phyloP scores from a whole-genome alignment of 2,329 filamentous ascomycete genomes.

The Diaporthe vaccinii region DNA sequence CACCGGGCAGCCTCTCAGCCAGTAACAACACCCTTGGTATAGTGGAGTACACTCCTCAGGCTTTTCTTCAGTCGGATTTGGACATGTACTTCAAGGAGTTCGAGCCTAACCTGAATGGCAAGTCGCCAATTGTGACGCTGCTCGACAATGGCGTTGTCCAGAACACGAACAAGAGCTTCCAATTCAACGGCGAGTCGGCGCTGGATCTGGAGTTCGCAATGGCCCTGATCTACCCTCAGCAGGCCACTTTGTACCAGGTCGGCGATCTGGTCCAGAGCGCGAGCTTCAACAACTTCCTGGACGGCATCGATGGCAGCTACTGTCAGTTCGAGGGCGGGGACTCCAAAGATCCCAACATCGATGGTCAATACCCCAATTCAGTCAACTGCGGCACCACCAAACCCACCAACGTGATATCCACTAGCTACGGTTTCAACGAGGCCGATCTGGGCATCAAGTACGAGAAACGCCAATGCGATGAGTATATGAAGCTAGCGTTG shows the following conservation, averaged over 20 bases:
- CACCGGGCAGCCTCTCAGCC: conserved; percentile 51
- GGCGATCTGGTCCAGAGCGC: conserved; percentile 50
- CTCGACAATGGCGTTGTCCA: conserved; percentile 54
- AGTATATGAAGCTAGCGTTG: conserved; percentile 70
- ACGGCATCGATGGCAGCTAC: conserved; percentile 60
- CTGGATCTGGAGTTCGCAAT: conserved; percentile 59
- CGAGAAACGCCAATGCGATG: conserved; percentile 64
- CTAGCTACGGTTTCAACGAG: conserved; percentile 68
- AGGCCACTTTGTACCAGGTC: conserved; percentile 63
- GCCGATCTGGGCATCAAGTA: conserved; percentile 62
- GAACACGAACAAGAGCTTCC: conserved; percentile 52
- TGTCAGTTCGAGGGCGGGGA: conserved; percentile 60
- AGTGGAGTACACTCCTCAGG: conserved; percentile 67
- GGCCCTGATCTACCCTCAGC: conserved; percentile 64
- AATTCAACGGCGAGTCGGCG: conserved; percentile 55
- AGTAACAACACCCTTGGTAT: conserved; percentile 65
- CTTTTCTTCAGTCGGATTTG: conserved; percentile 64
- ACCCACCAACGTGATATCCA: conserved; percentile 66
- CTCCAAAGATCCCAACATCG: conserved; percentile 52
- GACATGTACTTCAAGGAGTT: conserved; percentile 63
- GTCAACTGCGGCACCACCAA: conserved; percentile 59
- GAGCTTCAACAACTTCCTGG: conserved; percentile 49
- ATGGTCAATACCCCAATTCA: conserved; percentile 53
- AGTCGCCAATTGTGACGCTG: conserved; percentile 52
- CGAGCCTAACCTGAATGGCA: conserved; percentile 55